phyloP scores from a whole-genome alignment of 768 basidiomycete genomes.

The Leccinum subtestaceum region DNA sequence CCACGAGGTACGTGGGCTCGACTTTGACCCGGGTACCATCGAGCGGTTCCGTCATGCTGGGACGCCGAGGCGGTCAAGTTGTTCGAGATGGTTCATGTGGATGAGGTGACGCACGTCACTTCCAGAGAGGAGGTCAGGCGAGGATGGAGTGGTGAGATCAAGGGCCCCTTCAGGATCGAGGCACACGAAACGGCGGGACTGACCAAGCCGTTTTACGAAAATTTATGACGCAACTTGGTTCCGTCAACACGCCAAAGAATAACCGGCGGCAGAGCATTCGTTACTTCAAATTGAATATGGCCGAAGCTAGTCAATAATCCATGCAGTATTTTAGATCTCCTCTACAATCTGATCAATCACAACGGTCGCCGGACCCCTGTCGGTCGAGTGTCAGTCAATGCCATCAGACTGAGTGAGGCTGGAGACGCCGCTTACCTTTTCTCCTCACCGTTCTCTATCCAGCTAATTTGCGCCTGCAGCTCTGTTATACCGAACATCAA shows the following conservation, averaged over 20 bases:
- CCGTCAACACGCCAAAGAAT: neutral
- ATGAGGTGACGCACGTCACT: too few relatives aligned
- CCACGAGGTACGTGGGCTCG: constrained; percentile 45
- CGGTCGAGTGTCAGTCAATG: neutral
- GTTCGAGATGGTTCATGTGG: too few relatives aligned
- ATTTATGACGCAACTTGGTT: neutral
- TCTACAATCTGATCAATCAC: constrained; percentile 33
- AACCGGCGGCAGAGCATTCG: too few relatives aligned
- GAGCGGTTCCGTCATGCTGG: too few relatives aligned
- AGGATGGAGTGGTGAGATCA: neutral
- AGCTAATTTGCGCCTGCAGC: constrained; percentile 44
- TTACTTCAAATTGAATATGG: neutral
- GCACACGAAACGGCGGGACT: neutral
- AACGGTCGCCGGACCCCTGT: constrained; percentile 32
- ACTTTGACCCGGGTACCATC: neutral
- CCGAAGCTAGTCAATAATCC: neutral
- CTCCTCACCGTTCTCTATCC: constrained; percentile 37
- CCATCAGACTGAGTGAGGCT: neutral
- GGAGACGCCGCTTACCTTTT: constrained; percentile 12
- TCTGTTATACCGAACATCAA: constrained; percentile 45
- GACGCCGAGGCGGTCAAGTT: too few relatives aligned
- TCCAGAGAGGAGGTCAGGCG: neutral
- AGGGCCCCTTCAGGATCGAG: neutral
- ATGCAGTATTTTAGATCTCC: constrained; percentile 13
- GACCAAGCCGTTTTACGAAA: neutral